A percentile compares a stretch with the other conserved stretches of the same genome.
These are phyloP conservation scores for Coix lacrymajobi DNA, from an alignment of 176 grass and related monocot species.

Conservation along the genomic window DNA sequence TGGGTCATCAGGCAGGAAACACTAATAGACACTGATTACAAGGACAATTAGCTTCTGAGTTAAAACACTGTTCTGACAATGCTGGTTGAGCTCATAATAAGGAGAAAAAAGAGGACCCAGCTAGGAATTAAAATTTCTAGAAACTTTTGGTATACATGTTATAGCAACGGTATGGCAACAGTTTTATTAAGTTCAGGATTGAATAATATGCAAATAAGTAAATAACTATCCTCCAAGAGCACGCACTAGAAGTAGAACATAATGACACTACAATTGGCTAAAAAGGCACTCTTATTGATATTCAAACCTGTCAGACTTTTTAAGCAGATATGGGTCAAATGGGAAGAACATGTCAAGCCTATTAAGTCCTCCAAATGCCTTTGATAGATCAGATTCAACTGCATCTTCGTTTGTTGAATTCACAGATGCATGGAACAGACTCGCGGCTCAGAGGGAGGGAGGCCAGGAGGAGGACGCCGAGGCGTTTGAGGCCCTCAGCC, in stretches of 20 bases:
- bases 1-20: conserved; percentile 12
- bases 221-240: not conserved
- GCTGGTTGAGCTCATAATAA: not conserved
- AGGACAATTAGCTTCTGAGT: not conserved
- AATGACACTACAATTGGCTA: not conserved
- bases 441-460: no score
- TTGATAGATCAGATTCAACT: conserved; percentile 72
- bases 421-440: conserved; percentile 33
- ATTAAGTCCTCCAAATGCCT: conserved; percentile 65
- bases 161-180: not conserved
- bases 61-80: not conserved
- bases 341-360: conserved; percentile 93
- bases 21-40: conserved; percentile 13
- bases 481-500: no score
- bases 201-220: not conserved
- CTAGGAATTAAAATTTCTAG: not conserved
- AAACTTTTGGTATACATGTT: not conserved
- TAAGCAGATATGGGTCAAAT: conserved; percentile 89
- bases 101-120: not conserved
- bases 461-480: no score
- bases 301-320: conserved; percentile 85
- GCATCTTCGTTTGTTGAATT: conserved; percentile 31
- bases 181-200: not conserved
- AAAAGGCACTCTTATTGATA: not conserved
- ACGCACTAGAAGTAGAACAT: not conserved